These are phyloP conservation scores for Kalanchoe fedtschenkoi DNA, from an alignment of 164 flowering plant species.

Conservation along the genomic window DNA sequence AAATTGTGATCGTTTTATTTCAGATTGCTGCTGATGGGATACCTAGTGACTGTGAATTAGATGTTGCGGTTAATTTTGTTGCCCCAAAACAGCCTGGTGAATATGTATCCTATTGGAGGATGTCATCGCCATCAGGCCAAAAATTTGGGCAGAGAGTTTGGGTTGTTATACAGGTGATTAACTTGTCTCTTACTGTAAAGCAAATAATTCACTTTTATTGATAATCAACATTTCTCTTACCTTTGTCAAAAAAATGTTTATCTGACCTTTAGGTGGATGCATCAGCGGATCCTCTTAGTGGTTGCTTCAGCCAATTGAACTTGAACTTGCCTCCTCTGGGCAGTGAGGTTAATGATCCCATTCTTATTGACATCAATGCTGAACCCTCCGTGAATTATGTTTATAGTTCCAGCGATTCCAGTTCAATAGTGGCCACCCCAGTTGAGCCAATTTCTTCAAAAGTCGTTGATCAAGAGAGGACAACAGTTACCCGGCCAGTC, in stretches of 20 bases:
- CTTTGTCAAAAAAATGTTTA: not conserved
- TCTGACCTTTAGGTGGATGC: slow-evolving; percentile 47
- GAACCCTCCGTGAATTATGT: slow-evolving; percentile 18
- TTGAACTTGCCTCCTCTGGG: slow-evolving; percentile 51
- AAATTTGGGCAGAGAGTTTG: slow-evolving; percentile 87
- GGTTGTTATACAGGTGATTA: slow-evolving; percentile 73
- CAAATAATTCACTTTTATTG: not conserved
- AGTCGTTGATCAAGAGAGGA: not conserved
- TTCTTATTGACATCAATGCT: slow-evolving; percentile 26
- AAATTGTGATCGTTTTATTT: slow-evolving; percentile 2
- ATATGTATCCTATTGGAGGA: slow-evolving; percentile 81
- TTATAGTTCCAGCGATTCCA: slow-evolving; percentile 4
- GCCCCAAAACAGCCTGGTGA: slow-evolving; percentile 73
- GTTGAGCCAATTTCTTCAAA: slow-evolving; percentile 8
- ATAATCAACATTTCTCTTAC: not conserved
- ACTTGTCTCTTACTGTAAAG: not conserved
- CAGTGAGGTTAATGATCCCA: slow-evolving; percentile 13
- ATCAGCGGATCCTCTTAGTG: slow-evolving; percentile 15
- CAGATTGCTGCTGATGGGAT: slow-evolving; percentile 54
- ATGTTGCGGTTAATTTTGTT: slow-evolving; percentile 66
- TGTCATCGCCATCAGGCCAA: slow-evolving; percentile 59
- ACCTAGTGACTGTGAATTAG: slow-evolving; percentile 35
- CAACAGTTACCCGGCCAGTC: not conserved
- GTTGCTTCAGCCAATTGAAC: slow-evolving; percentile 26
- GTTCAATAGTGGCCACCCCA: not conserved